A percentile compares a stretch with the other conserved stretches of the same genome.
These are phyloP conservation scores for Dothistroma pini DNA, from an alignment of 2,329 filamentous ascomycete genomes.

Conservation along the genomic window DNA sequence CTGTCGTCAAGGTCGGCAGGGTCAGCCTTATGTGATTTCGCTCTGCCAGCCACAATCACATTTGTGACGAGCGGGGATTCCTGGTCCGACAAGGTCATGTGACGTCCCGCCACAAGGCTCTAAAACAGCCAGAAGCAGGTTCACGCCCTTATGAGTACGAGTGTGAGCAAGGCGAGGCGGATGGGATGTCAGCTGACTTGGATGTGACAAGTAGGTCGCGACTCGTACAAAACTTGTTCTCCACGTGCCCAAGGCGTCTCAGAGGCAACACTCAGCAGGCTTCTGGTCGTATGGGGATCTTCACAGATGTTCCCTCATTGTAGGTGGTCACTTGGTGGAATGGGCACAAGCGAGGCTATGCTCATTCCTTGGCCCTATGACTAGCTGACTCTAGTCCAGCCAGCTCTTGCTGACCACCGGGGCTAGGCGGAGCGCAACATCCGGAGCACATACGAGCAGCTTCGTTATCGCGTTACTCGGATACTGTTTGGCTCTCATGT, in stretches of 20 bases:
- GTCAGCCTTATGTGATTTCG: neutral
- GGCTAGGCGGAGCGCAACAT: neutral
- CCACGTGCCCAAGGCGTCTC: neutral
- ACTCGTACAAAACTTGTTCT: neutral
- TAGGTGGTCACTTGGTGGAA: neutral
- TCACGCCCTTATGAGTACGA: neutral
- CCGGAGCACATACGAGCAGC: neutral
- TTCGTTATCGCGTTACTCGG: neutral
- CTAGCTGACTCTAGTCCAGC: neutral
- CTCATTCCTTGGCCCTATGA: neutral
- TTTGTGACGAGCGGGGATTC: neutral
- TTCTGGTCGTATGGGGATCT: neutral
- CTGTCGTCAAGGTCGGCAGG: neutral
- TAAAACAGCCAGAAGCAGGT: slow-evolving; percentile 6
- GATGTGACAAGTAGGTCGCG: neutral
- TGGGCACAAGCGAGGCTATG: neutral
- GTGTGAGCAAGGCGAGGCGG: neutral
- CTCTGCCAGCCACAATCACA: neutral
- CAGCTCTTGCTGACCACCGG: neutral
- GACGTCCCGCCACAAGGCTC: neutral
- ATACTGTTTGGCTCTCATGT: neutral
- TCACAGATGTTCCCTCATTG: neutral
- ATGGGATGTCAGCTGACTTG: neutral
- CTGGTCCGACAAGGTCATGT: neutral
- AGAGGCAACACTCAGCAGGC: neutral